Percentiles rank a stretch among this genome's conserved stretches.
Evolutionary conservation across 2,329 filamentous ascomycete species (phyloP).

Genomic region (Fusarium sambucinum): DNA sequence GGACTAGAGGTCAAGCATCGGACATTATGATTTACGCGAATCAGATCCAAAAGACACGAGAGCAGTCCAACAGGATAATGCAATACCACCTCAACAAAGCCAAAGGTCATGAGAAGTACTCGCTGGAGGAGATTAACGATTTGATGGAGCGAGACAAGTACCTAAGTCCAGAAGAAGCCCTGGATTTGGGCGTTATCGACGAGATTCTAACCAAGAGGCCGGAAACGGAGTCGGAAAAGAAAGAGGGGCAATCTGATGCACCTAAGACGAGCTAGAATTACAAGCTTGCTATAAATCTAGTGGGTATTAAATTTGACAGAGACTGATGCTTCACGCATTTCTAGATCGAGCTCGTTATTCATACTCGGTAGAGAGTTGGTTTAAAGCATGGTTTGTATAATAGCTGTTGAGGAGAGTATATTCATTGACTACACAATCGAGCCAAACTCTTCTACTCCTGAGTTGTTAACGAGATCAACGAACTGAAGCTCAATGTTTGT

Average conservation of each 20-base stretch:
- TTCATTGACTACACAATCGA: too few relatives aligned
- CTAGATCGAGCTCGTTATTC: not conserved
- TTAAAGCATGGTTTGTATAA: not conserved
- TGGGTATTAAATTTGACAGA: too few relatives aligned
- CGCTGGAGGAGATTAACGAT: constrained; percentile 85
- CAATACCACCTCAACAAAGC: constrained; percentile 84
- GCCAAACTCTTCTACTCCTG: not conserved
- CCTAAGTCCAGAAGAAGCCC: constrained; percentile 86
- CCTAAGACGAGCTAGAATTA: constrained; percentile 23
- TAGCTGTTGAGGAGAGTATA: not conserved
- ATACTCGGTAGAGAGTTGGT: too few relatives aligned
- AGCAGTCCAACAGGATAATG: constrained; percentile 92
- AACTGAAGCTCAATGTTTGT: not conserved
- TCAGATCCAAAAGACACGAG: constrained; percentile 89
- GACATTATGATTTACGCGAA: constrained; percentile 98
- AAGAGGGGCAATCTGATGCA: constrained; percentile 30
- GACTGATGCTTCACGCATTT: too few relatives aligned
- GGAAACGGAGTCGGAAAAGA: constrained; percentile 53
- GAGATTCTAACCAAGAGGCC: constrained; percentile 80
- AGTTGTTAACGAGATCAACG: not conserved
- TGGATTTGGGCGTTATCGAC: constrained; percentile 92
- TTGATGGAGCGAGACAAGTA: constrained; percentile 99
- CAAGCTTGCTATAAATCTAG: not conserved
- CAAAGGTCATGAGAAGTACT: constrained; percentile 80
- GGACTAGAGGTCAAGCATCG: constrained; percentile 72